These are phyloP conservation scores for Tribonema minus DNA, from an alignment of 108 stramenopile species.

Conservation along the genomic window DNA sequence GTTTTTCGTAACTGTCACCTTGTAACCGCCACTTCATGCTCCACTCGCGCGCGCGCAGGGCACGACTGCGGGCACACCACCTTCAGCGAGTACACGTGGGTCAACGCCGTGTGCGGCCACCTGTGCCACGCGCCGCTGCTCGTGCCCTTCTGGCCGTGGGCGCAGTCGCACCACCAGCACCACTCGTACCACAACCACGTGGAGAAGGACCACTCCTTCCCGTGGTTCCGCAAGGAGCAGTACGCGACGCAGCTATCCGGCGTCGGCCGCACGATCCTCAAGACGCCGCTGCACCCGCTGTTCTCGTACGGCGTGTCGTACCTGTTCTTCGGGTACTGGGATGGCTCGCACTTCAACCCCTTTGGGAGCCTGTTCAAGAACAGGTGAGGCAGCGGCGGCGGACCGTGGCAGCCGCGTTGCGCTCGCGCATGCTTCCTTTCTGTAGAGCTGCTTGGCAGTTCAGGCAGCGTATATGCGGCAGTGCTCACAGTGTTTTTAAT, in stretches of 20 bases:
- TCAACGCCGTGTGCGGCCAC: slow-evolving; percentile 52
- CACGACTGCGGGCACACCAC: slow-evolving; percentile 57
- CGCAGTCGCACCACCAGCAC: slow-evolving; percentile 50
- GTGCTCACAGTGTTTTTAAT: too few species aligned
- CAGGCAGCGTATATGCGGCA: too few species aligned
- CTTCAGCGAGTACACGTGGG: slow-evolving; percentile 48
- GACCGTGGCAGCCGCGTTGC: too few species aligned
- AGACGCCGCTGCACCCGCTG: slow-evolving; percentile 22
- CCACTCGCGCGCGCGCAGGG: too few species aligned
- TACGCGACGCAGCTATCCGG: slow-evolving; percentile 3
- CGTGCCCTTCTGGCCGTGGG: slow-evolving; percentile 58
- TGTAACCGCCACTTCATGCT: too few species aligned
- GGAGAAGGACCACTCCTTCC: slow-evolving; percentile 56
- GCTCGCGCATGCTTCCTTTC: too few species aligned
- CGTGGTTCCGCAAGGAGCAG: slow-evolving; percentile 42
- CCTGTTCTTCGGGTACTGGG: slow-evolving; percentile 31
- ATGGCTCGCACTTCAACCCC: slow-evolving; percentile 50
- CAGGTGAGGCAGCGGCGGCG: too few species aligned
- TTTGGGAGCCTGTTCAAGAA: too few species aligned
- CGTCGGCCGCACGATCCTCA: neutral
- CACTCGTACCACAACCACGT: slow-evolving; percentile 60
- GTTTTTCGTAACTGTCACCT: too few species aligned
- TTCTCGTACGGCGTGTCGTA: slow-evolving; percentile 26
- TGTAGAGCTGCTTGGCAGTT: too few species aligned
- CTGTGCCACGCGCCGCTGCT: slow-evolving; percentile 51